Conservation (phyloP, 139 green algal species). For the Picochlorum sp. region DNA sequence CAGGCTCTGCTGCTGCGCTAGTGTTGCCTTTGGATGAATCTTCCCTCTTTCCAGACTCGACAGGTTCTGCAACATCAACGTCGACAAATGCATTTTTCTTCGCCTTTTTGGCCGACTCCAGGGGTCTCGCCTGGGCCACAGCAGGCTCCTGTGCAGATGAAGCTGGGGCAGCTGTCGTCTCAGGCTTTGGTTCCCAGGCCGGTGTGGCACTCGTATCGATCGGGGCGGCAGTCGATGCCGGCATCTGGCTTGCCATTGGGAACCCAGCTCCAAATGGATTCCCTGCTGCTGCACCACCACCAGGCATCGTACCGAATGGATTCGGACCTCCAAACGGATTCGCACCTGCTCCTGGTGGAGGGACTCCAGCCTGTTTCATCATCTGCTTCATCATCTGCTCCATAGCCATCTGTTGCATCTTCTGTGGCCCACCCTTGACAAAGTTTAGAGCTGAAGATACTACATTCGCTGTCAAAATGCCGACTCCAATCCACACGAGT, state of each 20-base stretch:
- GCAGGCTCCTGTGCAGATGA: neutral
- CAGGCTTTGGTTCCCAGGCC: neutral
- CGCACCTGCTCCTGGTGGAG: slow-evolving; percentile 4
- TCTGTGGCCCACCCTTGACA: slow-evolving; percentile 17
- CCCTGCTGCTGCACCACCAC: slow-evolving; percentile 1
- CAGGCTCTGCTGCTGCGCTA: neutral
- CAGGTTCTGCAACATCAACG: slow-evolving; percentile 2
- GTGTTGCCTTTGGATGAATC: neutral
- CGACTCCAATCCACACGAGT: slow-evolving; percentile 20
- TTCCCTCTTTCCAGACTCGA: neutral
- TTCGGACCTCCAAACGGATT: slow-evolving; percentile 6
- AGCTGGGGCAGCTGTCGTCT: neutral
- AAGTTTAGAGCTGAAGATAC: slow-evolving; percentile 9
- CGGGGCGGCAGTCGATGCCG: neutral
- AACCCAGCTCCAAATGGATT: slow-evolving; percentile 9
- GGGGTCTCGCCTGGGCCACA: slow-evolving; percentile 2
- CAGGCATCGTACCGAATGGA: neutral
- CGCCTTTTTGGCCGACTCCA: neutral
- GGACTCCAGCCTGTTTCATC: slow-evolving; percentile 24
- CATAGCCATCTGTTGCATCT: slow-evolving; percentile 26
- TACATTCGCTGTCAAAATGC: slow-evolving; percentile 13
- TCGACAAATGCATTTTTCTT: slow-evolving; percentile 18
- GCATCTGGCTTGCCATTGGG: neutral
- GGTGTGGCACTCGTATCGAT: slow-evolving; percentile 1
- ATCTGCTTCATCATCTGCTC: slow-evolving; percentile 32